These are phyloP conservation scores for Huntiella decipiens DNA, from an alignment of 2,329 filamentous ascomycete genomes.

Conservation along the genomic window DNA sequence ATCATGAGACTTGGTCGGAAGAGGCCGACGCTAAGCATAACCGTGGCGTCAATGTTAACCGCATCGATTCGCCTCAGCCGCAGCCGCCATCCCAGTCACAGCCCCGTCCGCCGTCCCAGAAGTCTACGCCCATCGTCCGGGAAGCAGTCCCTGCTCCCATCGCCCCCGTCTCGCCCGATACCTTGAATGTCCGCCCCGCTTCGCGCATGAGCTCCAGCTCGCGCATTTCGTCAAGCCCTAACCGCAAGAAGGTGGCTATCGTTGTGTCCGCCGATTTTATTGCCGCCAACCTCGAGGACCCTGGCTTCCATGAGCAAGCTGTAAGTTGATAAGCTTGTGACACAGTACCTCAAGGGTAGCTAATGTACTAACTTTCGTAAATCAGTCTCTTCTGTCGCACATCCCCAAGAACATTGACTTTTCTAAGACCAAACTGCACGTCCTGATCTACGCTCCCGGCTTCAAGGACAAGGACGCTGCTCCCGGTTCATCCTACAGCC, in stretches of 20 bases:
- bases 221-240: conserved; percentile 3
- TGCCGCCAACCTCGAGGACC: conserved; percentile 38
- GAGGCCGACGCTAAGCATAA: conserved; percentile 55
- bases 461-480: conserved; percentile 44
- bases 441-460: conserved; percentile 74
- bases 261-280: conserved; percentile 65
- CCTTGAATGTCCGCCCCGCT: conserved; percentile 2
- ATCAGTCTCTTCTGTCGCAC: conserved; percentile 68
- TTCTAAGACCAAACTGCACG: conserved; percentile 56
- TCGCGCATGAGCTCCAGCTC: conserved; percentile 8
- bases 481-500: conserved; percentile 35
- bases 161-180: neutral
- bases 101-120: neutral
- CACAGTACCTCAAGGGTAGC: neutral
- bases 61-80: neutral
- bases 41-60: conserved; percentile 14
- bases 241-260: conserved; percentile 63
- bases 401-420: conserved; percentile 63
- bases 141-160: neutral
- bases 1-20: conserved; percentile 84
- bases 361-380: neutral
- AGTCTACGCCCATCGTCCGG: neutral
- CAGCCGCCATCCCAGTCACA: neutral
- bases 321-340: conserved; percentile 32
- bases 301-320: conserved; percentile 54